Evolutionary conservation across 768 basidiomycete genomes (phyloP).

Genomic region (Leccinum arenicola): DNA sequence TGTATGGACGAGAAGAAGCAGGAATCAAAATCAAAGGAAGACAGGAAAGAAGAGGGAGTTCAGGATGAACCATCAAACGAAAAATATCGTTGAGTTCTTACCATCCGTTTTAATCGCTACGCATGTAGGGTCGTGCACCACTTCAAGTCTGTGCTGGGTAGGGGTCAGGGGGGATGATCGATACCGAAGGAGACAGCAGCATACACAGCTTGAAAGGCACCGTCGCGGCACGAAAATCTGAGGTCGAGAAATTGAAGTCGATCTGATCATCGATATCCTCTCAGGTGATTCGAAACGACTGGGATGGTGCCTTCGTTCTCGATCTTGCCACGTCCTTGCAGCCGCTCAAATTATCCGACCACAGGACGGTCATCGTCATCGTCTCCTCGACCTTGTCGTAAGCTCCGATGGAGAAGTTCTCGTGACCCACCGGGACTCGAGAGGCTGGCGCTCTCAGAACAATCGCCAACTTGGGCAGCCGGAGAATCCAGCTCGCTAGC

Average conservation of each 20-base stretch:
- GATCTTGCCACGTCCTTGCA: no score
- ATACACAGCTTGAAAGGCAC: background rate
- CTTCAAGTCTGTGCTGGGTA: background rate
- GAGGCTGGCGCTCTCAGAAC: no score
- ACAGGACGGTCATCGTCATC: no score
- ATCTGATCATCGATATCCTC: background rate
- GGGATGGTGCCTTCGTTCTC: background rate
- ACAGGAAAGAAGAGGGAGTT: background rate
- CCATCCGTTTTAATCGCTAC: background rate
- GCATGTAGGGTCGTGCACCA: background rate
- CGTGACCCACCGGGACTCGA: no score
- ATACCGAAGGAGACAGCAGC: background rate
- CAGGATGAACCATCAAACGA: background rate
- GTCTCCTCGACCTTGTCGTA: no score
- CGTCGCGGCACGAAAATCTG: background rate
- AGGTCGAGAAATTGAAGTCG: background rate
- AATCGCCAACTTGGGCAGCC: no score
- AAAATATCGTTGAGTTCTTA: background rate
- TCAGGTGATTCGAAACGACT: background rate
- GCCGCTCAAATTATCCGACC: no score
- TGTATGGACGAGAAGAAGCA: background rate
- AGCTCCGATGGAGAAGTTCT: no score
- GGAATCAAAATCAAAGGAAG: background rate
- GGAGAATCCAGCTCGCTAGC: background rate
- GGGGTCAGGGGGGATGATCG: background rate